Percentiles rank a stretch among this genome's conserved stretches.
Evolutionary conservation across 805 yeast species (phyloP).

Genomic region (Saturnispora besseyi): DNA sequence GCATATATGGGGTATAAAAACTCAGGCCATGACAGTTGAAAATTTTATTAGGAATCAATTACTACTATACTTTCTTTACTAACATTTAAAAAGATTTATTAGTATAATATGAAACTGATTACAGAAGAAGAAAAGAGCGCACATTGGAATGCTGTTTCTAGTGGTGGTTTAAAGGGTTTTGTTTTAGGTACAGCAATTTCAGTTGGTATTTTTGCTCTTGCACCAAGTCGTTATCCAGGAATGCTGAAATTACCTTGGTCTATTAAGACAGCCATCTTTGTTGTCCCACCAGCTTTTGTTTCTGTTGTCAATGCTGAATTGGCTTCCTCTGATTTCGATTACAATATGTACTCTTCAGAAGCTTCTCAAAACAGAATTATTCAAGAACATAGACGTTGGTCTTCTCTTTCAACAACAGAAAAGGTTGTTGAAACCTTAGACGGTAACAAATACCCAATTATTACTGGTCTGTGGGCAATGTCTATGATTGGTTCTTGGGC

Average conservation of each 20-base stretch:
- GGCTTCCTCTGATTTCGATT: constrained; percentile 60
- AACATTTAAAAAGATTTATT: too few relatives aligned
- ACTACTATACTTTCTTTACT: too few relatives aligned
- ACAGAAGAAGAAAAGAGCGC: constrained; percentile 17
- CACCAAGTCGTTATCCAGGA: constrained; percentile 38
- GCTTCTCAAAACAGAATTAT: constrained; percentile 32
- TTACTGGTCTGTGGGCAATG: constrained; percentile 71
- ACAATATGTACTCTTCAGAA: constrained; percentile 45
- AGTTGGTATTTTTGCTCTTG: constrained; percentile 41
- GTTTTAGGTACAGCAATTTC: constrained; percentile 47
- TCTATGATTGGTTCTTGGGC: constrained; percentile 76
- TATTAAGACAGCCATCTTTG: constrained; percentile 53
- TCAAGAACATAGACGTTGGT: constrained; percentile 46
- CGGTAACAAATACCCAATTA: constrained; percentile 55
- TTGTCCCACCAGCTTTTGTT: constrained; percentile 56
- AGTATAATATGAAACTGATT: constrained; percentile 14
- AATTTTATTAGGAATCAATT: not conserved
- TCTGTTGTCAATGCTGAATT: constrained; percentile 63
- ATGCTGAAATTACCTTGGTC: constrained; percentile 43
- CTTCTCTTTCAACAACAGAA: constrained; percentile 37
- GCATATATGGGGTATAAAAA: not conserved
- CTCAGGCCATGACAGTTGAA: not conserved
- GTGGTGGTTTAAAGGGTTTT: constrained; percentile 18
- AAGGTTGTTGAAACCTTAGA: constrained; percentile 41
- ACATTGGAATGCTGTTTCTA: constrained; percentile 8